Conservation (phyloP, 352 stramenopile species). For the Pythium brachiatum region DNA sequence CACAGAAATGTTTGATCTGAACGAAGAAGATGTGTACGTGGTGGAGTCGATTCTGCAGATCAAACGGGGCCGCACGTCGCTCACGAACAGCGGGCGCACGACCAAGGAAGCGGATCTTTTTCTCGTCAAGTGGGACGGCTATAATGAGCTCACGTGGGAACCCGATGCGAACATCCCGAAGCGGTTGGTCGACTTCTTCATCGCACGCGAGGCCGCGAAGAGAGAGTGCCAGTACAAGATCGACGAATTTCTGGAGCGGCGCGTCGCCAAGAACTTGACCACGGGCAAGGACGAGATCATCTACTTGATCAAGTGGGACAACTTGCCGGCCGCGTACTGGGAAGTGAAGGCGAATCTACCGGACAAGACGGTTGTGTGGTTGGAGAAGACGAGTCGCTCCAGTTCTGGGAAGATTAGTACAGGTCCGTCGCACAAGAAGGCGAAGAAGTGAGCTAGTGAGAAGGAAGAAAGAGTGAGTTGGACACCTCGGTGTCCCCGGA, state of each 20-base stretch:
- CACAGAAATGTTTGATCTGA: constrained; percentile 61
- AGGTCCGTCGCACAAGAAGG: constrained; percentile 23
- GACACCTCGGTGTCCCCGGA: too few species aligned
- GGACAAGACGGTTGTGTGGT: constrained; percentile 50
- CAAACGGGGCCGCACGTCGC: constrained; percentile 47
- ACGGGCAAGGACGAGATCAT: constrained; percentile 54
- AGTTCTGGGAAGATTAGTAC: not conserved
- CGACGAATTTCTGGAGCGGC: constrained; percentile 45
- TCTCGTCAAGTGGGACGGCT: constrained; percentile 78
- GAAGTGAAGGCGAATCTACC: constrained; percentile 55
- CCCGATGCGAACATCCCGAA: constrained; percentile 65
- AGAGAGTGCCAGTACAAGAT: constrained; percentile 52
- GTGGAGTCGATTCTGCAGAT: constrained; percentile 73
- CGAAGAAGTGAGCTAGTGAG: constrained; percentile 19
- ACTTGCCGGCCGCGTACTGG: constrained; percentile 45
- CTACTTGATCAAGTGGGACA: constrained; percentile 72
- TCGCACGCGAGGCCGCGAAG: constrained; percentile 48
- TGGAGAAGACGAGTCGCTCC: constrained; percentile 63
- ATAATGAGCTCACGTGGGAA: constrained; percentile 80
- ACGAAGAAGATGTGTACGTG: constrained; percentile 72
- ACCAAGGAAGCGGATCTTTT: constrained; percentile 68
- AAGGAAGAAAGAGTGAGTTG: not conserved
- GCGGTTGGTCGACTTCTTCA: constrained; percentile 58
- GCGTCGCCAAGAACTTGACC: constrained; percentile 57
- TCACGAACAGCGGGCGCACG: constrained; percentile 26